These are phyloP conservation scores for Microbotryum intermedium DNA, from an alignment of 1,284 basidiomycete species.

Conservation along the genomic window DNA sequence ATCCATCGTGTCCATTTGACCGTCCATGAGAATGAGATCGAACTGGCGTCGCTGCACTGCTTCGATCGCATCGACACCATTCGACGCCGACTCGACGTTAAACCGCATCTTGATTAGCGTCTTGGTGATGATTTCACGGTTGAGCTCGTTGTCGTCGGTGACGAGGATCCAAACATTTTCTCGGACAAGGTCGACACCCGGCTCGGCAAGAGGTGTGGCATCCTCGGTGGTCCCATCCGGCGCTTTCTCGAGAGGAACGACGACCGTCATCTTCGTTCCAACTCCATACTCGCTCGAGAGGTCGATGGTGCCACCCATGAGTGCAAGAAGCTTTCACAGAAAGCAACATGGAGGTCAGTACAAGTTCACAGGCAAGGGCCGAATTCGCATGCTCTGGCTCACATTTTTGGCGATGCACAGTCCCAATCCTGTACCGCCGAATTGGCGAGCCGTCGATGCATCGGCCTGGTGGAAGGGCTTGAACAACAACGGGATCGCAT, in stretches of 20 bases:
- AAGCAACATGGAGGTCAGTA: neutral
- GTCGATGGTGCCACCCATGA: slow-evolving; percentile 25
- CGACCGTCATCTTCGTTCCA: slow-evolving; percentile 21
- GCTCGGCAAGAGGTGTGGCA: neutral
- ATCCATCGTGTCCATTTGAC: slow-evolving; percentile 28
- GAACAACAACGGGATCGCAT: slow-evolving; percentile 37
- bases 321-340: slow-evolving; percentile 17
- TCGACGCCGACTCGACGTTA: slow-evolving; percentile 34
- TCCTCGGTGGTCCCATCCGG: neutral
- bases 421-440: slow-evolving; percentile 28
- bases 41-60: slow-evolving; percentile 18
- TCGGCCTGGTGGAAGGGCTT: slow-evolving; percentile 37
- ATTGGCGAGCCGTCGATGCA: slow-evolving; percentile 22
- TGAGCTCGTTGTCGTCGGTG: slow-evolving; percentile 30
- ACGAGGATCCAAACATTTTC: slow-evolving; percentile 19
- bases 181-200: neutral
- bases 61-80: slow-evolving; percentile 29
- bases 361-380: neutral
- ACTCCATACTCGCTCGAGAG: slow-evolving; percentile 20
- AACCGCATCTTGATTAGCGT: slow-evolving; percentile 36
- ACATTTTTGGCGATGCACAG: neutral
- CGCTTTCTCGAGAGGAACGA: slow-evolving; percentile 25
- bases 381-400: neutral
- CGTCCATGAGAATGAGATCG: slow-evolving; percentile 29
- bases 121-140: slow-evolving; percentile 25